Evolutionary conservation across 108 stramenopile genomes (phyloP), one percentile per base, ranked within the genome.

Genomic region (Nitzschia sp.): DNA sequence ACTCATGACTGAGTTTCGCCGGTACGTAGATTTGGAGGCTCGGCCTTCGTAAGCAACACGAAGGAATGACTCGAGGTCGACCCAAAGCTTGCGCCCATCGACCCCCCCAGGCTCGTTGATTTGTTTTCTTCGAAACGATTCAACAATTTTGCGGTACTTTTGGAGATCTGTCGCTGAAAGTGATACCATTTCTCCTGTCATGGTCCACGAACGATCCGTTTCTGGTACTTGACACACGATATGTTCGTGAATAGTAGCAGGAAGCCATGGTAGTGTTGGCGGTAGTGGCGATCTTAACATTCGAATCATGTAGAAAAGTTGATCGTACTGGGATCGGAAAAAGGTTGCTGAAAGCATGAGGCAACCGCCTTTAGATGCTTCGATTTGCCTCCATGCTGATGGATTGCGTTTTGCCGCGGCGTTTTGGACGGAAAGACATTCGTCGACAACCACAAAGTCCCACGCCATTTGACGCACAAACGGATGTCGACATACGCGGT

Each of bases 261-360:
- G 53, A 25, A 54, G 53, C 53, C 53, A 54, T 54, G 19, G 23
- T n/a, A 54, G 8, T 15, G 53, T 54, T 25, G 23, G 19, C 53
- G 53, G 53, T n/a, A 54, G 53, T 18, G 53, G 53, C 53, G 53
- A 54, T 25, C 53, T 6, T 6, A 54, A n/a, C 53, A 54, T 54
- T 54, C 53, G 53, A n/a, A 54, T 54, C 53, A 54, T 54, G 53
- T 54, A 54, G 53, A 54, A 54, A 8, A 54, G 53, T n/a, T 21
- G 24, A 25, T 54, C 53, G 53, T 54, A 54, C 24, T 54, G 8
- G 19, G 53, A 54, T 6, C 53, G 53, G 18, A 54, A 54, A 54
- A 54, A 54, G 24, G 53, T 54, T 17, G 53, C 53, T n/a, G 53
- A 54, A 6, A 54, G 53, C 53, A 54, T 54, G 23, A 54, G 53